Base-by-base conservation (phyloP, 1,139 yeast genomes). In the Pichia sp. region DNA sequence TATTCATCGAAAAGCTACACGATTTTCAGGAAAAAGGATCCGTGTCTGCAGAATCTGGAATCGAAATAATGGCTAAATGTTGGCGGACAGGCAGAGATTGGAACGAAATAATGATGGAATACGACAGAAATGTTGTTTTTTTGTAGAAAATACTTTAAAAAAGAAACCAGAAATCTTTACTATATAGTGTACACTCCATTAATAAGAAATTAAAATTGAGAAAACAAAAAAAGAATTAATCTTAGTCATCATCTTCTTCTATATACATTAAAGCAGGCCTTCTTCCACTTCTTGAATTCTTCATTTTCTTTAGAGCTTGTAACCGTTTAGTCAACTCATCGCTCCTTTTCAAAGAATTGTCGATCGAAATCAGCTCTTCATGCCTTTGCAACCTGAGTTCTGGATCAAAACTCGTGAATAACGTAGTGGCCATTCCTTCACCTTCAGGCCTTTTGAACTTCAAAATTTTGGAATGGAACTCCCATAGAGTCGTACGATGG, bases 401-500 rank as follows among this genome's bases (percentile, higher is more conserved):
- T 2, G 73, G 70, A 56, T 68, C 67, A 53, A 70, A 70, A 48
- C 54, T 56, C 5, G 68, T 58, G 53, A 69, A 69, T 30, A 59
- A 42, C 0, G 64, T 61, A 2, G 55, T 55, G 5, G 66, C 62
- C 11, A 57, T 53, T 15, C 61, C 66, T 29, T 53, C 55, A 4
- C 45, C 44, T 10, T 46, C 58, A 8, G 48, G 45, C 34, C 51
- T 58, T 36, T 58, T 62, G 67, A 90, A 90, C 69, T 90, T 92
- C 60, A 92, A 75, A 58, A 92, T 80, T 64, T 81, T 79, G 59
- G 85, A 82, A 70, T 92, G 98, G 75, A 90, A 92, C 70, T 87
- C 89, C 97, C 97, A 92, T 61, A 92, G 74, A 11, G 95, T 89
- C 4, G 96, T 86, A 62, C 97, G 78, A 70, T 92, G 97, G 50